Conservation (phyloP, 768 basidiomycete species). For the Mycena crocata region DNA sequence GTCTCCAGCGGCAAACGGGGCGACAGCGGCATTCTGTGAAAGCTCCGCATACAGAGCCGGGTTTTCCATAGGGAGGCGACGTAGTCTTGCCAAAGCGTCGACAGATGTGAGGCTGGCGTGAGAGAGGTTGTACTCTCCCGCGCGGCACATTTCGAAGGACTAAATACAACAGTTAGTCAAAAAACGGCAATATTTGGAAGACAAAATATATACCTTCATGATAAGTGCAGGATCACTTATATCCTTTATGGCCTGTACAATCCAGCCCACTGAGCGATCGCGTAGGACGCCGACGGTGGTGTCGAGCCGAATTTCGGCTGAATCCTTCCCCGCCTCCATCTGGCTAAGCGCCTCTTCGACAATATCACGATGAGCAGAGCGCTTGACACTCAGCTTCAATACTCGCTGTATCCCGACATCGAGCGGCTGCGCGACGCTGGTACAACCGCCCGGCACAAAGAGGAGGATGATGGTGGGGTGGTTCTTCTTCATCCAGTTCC, state of each 20-base stretch:
- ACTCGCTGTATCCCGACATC: slow-evolving; percentile 38
- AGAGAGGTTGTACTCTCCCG: slow-evolving; percentile 7
- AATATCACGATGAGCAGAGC: slow-evolving; percentile 23
- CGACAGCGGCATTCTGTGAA: too few species aligned
- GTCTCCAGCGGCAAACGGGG: too few species aligned
- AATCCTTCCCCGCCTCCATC: slow-evolving; percentile 28
- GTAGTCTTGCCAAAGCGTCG: too few species aligned
- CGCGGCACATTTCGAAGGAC: slow-evolving; percentile 14
- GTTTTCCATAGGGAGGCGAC: too few species aligned
- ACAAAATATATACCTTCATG: background rate
- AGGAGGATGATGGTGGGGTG: slow-evolving; percentile 39
- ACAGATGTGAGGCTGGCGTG: background rate
- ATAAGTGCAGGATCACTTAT: background rate
- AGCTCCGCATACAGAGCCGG: too few species aligned
- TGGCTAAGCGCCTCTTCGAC: slow-evolving; percentile 32
- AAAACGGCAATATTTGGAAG: background rate
- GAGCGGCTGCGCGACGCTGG: slow-evolving; percentile 38
- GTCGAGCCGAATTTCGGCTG: slow-evolving; percentile 1
- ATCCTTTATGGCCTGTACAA: slow-evolving; percentile 11
- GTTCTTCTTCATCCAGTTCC: slow-evolving; percentile 37
- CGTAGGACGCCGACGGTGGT: slow-evolving; percentile 9
- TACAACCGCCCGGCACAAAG: slow-evolving; percentile 40
- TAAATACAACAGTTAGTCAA: background rate
- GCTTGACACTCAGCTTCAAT: too few species aligned
- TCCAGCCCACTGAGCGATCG: slow-evolving; percentile 21